phyloP scores from a whole-genome alignment of 192 early-diverging fungal genomes.

The Rhizophagus clarus region DNA sequence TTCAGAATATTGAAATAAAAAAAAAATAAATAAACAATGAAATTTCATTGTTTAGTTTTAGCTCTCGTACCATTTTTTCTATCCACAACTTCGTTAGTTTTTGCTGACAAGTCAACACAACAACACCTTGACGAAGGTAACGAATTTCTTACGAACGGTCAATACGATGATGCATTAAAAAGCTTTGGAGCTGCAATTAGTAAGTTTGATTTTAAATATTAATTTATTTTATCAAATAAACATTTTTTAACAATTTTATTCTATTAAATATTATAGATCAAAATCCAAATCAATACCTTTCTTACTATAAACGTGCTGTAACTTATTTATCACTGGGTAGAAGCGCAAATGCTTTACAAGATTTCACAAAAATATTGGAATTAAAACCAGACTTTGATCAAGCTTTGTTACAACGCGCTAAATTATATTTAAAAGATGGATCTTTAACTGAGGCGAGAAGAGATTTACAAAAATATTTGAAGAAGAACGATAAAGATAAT shows the following conservation, averaged over 20 bases:
- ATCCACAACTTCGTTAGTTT: conserved; percentile 12
- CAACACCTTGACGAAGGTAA: conserved; percentile 19
- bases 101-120: conserved; percentile 13
- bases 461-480: conserved; percentile 59
- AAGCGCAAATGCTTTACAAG: conserved; percentile 70
- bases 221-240: not conserved
- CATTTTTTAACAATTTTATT: not conserved
- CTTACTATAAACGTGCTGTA: conserved; percentile 87
- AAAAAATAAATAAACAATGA: not conserved
- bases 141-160: not conserved
- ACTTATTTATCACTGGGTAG: conserved; percentile 78
- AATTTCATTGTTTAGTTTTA: conserved; percentile 1
- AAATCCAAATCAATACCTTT: conserved; percentile 83
- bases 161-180: conserved; percentile 19
- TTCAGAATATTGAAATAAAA: too few relatives aligned
- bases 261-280: conserved; percentile 40
- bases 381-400: conserved; percentile 81
- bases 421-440: conserved; percentile 69
- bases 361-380: conserved; percentile 79
- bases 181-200: conserved; percentile 19
- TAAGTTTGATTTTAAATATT: not conserved
- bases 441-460: conserved; percentile 58
- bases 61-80: not conserved
- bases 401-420: conserved; percentile 75
- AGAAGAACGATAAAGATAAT: conserved; percentile 37